Evolutionary conservation across 2,329 filamentous ascomycete species (phyloP), one percentile per base, ranked within the genome.

Genomic region (Akanthomyces uredinophilus): DNA sequence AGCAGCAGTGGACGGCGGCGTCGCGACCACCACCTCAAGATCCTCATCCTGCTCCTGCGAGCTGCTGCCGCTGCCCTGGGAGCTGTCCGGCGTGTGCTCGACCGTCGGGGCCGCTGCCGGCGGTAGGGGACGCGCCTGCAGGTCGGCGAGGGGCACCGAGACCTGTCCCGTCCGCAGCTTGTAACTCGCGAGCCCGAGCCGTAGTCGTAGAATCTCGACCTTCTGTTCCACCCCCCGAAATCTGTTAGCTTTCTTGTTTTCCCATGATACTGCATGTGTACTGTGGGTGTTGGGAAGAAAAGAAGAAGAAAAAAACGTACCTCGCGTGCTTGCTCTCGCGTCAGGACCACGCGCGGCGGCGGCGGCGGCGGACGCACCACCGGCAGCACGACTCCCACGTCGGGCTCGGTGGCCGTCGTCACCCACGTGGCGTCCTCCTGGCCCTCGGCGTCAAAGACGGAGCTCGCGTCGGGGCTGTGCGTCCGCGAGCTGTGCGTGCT

Each of bases 91-190:
- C 63, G 54, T 66, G 32, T 27, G 52, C 67, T 43, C 18, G 16
- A 44, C 64, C 6, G 49, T 52, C 55, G 54, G 4, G 58, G 64
- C 20, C 66, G 66, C 2, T 14, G 37, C 3, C 10, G 74, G 24
- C 22, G 65, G 66, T 37, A 76, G 66, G 6, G 73, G 74, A 53
- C 69, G 71, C 32, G 62, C 70, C 68, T 86, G 77, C 22, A 92
- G 78, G 51, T 83, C 75, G 61, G 86, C 79, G 64, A 91, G 81
- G 1, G 88, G 87, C 32, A 90, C 80, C 62, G 83, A 77, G 60
- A 86, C 82, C 73, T 93, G 90, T 64, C 89, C 86, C 2, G 89
- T 92, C 62, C 82, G 83, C 66, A 93, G 79, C 74, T 92, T 92
- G 79, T 92, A 92, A 69, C 83, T 83, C 16, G 88, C 90, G 22